Evolutionary conservation across 306 rosid genomes (phyloP).

Genomic region (cucumber (Cucumis sativus)): Cucumber_9930_V3 NC_026659.2:2334501-2335000

Average conservation of each 20-base stretch:
- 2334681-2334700: slow-evolving; percentile 33
- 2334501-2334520: slow-evolving; percentile 59
- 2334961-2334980: slow-evolving; percentile 78
- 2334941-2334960: slow-evolving; percentile 31
- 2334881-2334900: neutral
- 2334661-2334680: slow-evolving; percentile 39
- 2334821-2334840: slow-evolving; percentile 52
- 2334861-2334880: neutral
- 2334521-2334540: slow-evolving; percentile 52
- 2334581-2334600: slow-evolving; percentile 57
- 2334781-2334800: slow-evolving; percentile 79
- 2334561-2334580: slow-evolving; percentile 70
- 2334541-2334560: slow-evolving; percentile 76
- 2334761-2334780: slow-evolving; percentile 65
- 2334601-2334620: slow-evolving; percentile 63
- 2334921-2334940: neutral
- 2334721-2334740: slow-evolving; percentile 77
- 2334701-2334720: slow-evolving; percentile 77
- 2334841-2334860: slow-evolving; percentile 54
- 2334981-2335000: slow-evolving; percentile 93
- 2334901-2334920: neutral
- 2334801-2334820: slow-evolving; percentile 90
- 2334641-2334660: slow-evolving; percentile 72
- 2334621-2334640: slow-evolving; percentile 97
- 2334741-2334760: slow-evolving; percentile 86